Evolutionary conservation across 1,284 basidiomycete genomes (phyloP).

Genomic region (Rhodofomes roseus): DNA sequence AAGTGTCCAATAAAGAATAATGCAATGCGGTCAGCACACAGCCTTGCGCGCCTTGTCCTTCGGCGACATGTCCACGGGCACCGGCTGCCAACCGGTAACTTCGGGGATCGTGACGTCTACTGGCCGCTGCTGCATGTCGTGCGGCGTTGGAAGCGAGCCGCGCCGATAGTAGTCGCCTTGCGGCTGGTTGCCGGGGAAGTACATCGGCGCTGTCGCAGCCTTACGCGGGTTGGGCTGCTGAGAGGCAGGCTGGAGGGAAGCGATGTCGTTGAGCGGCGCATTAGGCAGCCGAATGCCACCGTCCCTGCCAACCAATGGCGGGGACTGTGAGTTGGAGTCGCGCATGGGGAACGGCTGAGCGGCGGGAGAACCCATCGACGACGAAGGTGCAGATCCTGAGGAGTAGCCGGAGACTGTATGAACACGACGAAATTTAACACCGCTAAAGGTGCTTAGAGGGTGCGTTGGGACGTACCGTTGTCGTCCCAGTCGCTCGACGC

Average conservation of each 20-base stretch:
- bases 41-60: constrained; percentile 26
- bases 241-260: constrained; percentile 36
- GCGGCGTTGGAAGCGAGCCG: constrained; percentile 24
- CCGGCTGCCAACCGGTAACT: constrained; percentile 38
- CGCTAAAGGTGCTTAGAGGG: constrained; percentile 1
- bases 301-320: constrained; percentile 42
- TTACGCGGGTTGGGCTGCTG: constrained; percentile 37
- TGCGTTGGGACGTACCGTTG: constrained; percentile 46
- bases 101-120: constrained; percentile 29
- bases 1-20: constrained; percentile 1
- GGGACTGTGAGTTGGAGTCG: constrained; percentile 51
- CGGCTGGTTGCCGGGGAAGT: constrained; percentile 21
- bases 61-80: constrained; percentile 29
- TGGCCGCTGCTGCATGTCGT: constrained; percentile 17
- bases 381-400: constrained; percentile 54
- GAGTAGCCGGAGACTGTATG: constrained; percentile 62
- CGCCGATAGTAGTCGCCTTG: constrained; percentile 28
- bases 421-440: constrained; percentile 10
- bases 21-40: constrained; percentile 8
- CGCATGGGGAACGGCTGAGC: constrained; percentile 54
- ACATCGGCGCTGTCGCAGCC: constrained; percentile 34
- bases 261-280: constrained; percentile 62
- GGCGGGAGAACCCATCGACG: constrained; percentile 63
- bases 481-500: constrained; percentile 72
- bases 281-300: constrained; percentile 69